A percentile compares a stretch with the other conserved stretches of the same genome.
phyloP scores from a whole-genome alignment of 2,329 filamentous ascomycete species.

The Curvularia sp. region DNA sequence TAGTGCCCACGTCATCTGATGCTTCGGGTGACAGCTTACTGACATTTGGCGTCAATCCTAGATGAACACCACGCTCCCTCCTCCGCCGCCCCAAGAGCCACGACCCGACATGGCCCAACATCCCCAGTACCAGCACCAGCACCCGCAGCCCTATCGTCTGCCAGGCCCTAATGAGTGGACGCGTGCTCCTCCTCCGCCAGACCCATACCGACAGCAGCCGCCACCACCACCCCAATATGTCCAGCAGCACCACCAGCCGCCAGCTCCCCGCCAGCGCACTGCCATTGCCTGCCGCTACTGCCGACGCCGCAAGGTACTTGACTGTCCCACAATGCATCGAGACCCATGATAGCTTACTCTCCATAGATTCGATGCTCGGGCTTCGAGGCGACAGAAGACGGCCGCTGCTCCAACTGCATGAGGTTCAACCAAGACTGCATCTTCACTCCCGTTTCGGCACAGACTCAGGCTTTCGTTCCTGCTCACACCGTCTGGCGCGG shows the following conservation, averaged over 20 bases:
- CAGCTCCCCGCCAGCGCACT: constrained; percentile 66
- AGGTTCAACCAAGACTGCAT: constrained; percentile 79
- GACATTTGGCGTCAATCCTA: constrained; percentile 33
- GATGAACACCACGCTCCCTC: constrained; percentile 45
- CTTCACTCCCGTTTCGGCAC: constrained; percentile 77
- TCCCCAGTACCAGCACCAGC: constrained; percentile 51
- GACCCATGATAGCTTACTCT: constrained; percentile 22
- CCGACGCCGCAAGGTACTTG: constrained; percentile 63
- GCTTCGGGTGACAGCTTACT: constrained; percentile 21
- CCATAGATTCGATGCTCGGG: constrained; percentile 76
- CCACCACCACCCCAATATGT: constrained; percentile 53
- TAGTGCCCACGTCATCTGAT: constrained; percentile 17
- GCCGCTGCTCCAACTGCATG: constrained; percentile 75
- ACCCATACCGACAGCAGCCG: constrained; percentile 52
- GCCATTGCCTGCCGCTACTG: constrained; percentile 69
- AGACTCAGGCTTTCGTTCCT: constrained; percentile 76
- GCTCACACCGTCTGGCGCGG: constrained; percentile 69
- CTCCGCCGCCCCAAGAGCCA: constrained; percentile 47
- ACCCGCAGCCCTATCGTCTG: constrained; percentile 54
- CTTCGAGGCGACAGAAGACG: constrained; percentile 74
- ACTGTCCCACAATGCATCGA: background rate
- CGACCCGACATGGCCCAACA: constrained; percentile 58
- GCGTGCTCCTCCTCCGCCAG: constrained; percentile 48
- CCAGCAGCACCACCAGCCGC: constrained; percentile 50
- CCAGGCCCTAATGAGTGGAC: constrained; percentile 58